Percentiles rank a stretch among this genome's conserved stretches.
These are phyloP conservation scores for Chalciporus sp. DNA, from an alignment of 1,284 basidiomycete species.

Conservation along the genomic window DNA sequence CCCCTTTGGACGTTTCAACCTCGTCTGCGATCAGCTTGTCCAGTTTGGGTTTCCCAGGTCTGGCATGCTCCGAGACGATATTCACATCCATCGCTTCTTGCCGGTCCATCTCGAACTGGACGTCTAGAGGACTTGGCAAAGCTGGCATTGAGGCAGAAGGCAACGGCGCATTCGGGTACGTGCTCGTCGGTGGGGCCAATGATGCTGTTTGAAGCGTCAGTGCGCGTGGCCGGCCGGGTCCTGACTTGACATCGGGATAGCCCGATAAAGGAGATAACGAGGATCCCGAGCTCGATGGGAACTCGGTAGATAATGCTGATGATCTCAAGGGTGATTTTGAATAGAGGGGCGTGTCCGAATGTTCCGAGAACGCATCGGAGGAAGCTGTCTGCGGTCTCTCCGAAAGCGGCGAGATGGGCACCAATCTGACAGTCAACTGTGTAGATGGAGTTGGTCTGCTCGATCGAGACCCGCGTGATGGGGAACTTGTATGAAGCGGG, in stretches of 20 bases:
- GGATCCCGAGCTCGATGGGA: neutral
- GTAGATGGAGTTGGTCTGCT: slow-evolving; percentile 4
- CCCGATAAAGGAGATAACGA: neutral
- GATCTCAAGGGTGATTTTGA: slow-evolving; percentile 3
- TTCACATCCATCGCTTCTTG: slow-evolving; percentile 70
- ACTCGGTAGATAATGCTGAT: neutral
- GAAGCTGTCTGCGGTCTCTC: slow-evolving; percentile 15
- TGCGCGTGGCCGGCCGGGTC: slow-evolving; percentile 33
- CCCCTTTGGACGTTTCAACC: slow-evolving; percentile 55
- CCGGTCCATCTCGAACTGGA: slow-evolving; percentile 59
- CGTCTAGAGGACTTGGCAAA: slow-evolving; percentile 7
- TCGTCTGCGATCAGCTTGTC: slow-evolving; percentile 70
- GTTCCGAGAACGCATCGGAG: slow-evolving; percentile 16
- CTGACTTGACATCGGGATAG: slow-evolving; percentile 27
- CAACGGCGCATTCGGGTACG: neutral
- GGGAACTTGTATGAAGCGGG: neutral
- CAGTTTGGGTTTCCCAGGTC: slow-evolving; percentile 76
- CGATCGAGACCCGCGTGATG: neutral
- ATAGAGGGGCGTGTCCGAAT: slow-evolving; percentile 9
- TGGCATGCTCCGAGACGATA: slow-evolving; percentile 68
- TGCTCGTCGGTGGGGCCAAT: neutral
- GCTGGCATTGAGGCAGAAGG: neutral
- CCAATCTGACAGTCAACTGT: slow-evolving; percentile 24
- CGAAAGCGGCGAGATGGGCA: slow-evolving; percentile 20
- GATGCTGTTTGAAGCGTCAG: slow-evolving; percentile 3